Percentiles rank a stretch among this genome's conserved stretches.
Conservation (phyloP, 108 stramenopile genomes). For the Mayamaea pseudoterrestris region DNA sequence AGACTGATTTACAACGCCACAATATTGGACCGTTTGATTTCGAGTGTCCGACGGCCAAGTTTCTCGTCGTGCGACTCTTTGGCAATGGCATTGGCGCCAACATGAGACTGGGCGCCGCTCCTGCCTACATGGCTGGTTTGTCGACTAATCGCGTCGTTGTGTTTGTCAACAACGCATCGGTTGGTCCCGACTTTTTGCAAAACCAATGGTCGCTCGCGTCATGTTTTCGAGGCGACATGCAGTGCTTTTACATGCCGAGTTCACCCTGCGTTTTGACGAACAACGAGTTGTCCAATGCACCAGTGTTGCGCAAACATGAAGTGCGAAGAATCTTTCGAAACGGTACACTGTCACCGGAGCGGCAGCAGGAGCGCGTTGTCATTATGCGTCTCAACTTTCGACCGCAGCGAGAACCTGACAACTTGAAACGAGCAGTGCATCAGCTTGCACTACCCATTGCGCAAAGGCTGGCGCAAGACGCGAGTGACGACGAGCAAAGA, state of each 20-base stretch:
- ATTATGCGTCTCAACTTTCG: constrained; percentile 6
- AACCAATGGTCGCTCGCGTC: constrained; percentile 17
- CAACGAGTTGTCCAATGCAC: constrained; percentile 18
- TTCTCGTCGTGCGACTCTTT: constrained; percentile 23
- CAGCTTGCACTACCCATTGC: neutral
- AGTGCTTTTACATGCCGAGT: constrained; percentile 28
- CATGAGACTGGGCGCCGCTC: constrained; percentile 12
- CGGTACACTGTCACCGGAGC: constrained; percentile 5
- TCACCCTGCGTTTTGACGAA: constrained; percentile 22
- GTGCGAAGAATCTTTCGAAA: constrained; percentile 12
- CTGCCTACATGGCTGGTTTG: constrained; percentile 26
- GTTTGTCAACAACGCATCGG: constrained; percentile 19
- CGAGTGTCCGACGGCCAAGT: constrained; percentile 32
- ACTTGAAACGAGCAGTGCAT: neutral
- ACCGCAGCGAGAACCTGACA: constrained; percentile 10
- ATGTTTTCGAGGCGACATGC: constrained; percentile 23
- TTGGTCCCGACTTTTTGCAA: constrained; percentile 9
- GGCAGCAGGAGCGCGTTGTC: constrained; percentile 9
- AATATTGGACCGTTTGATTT: constrained; percentile 33
- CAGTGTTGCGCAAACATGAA: constrained; percentile 6
- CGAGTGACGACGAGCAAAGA: neutral
- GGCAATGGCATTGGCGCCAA: constrained; percentile 23
- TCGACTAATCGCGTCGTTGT: constrained; percentile 22
- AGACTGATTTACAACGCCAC: neutral
- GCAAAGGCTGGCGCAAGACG: neutral